Base-by-base conservation (phyloP, 2,329 filamentous ascomycete genomes). In the Hymenoscyphus infarciens region DNA sequence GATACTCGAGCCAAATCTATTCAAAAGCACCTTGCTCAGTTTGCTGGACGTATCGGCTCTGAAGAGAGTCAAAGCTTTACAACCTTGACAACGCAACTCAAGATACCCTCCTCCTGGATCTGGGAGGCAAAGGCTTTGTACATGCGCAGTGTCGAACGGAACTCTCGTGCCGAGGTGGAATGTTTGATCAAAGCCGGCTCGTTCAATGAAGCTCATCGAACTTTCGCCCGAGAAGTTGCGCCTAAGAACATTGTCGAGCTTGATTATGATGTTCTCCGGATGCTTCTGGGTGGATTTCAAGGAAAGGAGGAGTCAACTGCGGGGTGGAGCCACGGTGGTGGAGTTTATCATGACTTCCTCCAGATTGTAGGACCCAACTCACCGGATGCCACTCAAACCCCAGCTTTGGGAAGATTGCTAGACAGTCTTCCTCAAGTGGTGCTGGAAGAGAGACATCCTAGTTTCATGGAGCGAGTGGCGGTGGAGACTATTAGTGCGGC, bases 121-220 rank as follows among this genome's bases (percentile, higher is more conserved):
- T 96, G 91, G 86, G 86, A 91, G 64, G 91, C 95, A 19, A 91
- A 93, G 73, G 93, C 93, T 13, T 81, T 94, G 15, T 89, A 89
- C 75, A 92, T 92, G 76, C 89, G 90, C 65, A 87, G 87, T 63
- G 85, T 87, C 56, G 85, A 83, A 71, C 85, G 87, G 66, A 86
- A 93, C 73, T 82, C 89, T 11, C 82, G 81, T 55, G 80, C 81
- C 5, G 91, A 97, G 75, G 90, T 94, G 10, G 83, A 88, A 61
- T 95, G 88, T 71, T 86, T 99, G 13, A 83, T 98, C 63, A 86
- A 87, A 57, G 94, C 92, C 1, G 83, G 84, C 45, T 87, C 90
- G 52, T 90, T 87, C 75, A 81, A 86, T 33, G 91, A 95, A 73
- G 95, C 95, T 0, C 95, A 98, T 76, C 84, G 87, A 31, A 91